Conservation (phyloP, 257 asterid species). For the Marsdenia floribunda region DNA sequence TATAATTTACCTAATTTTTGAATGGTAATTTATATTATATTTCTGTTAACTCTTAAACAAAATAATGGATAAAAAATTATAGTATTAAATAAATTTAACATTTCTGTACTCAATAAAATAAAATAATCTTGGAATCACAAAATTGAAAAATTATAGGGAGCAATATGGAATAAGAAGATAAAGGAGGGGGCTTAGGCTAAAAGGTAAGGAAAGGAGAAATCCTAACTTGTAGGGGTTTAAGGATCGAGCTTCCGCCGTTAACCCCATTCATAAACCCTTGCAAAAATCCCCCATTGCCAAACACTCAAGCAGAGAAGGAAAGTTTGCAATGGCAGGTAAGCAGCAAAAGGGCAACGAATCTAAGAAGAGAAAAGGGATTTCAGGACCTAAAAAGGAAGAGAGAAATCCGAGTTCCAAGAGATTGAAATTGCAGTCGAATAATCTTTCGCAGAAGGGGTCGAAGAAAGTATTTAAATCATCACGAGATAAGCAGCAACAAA, state of each 20-base stretch:
- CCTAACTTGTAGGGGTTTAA: background rate
- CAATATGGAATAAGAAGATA: background rate
- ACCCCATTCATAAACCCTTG: constrained; percentile 18
- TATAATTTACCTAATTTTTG: too few species aligned
- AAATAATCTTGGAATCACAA: background rate
- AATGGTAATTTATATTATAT: too few species aligned
- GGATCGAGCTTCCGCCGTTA: background rate
- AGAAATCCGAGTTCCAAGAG: constrained; percentile 29
- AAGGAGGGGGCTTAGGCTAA: background rate
- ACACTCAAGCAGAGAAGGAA: background rate
- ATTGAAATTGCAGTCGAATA: constrained; percentile 34
- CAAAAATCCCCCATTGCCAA: constrained; percentile 8
- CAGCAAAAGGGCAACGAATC: constrained; percentile 35
- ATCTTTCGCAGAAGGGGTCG: constrained; percentile 23
- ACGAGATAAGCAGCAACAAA: constrained; percentile 4
- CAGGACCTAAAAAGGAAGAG: constrained; percentile 32
- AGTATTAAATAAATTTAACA: too few species aligned
- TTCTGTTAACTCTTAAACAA: too few species aligned
- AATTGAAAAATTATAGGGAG: background rate
- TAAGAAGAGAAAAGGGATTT: constrained; percentile 57
- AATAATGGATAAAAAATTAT: too few species aligned
- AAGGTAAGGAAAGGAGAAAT: background rate
- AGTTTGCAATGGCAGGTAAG: constrained; percentile 57
- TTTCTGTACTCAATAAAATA: too few species aligned
- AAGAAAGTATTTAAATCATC: constrained; percentile 34